Evolutionary conservation across 148 eudicot species (phyloP).

Genomic region (Rhododendron simsii): DNA sequence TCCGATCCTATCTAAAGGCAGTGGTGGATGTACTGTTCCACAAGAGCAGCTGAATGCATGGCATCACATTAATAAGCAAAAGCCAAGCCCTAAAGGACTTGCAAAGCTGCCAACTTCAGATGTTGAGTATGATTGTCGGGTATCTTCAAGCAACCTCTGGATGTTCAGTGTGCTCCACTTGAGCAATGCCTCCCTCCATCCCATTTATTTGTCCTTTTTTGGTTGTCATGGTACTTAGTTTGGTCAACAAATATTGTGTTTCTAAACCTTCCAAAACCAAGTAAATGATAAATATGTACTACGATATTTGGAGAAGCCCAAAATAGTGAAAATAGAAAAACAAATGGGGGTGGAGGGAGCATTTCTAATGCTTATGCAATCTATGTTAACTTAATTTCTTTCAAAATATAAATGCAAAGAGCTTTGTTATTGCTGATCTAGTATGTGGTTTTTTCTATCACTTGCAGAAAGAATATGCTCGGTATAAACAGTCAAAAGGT

Average conservation of each 20-base stretch:
- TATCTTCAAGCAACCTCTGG: conserved; percentile 18
- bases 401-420: not conserved
- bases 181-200: conserved; percentile 1
- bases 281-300: not conserved
- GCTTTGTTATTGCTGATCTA: conserved; percentile 5
- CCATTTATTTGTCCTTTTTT: not conserved
- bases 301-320: not conserved
- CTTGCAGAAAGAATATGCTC: conserved; percentile 69
- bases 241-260: not conserved
- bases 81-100: conserved; percentile 33
- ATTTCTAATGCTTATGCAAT: not conserved
- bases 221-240: not conserved
- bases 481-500: conserved; percentile 55
- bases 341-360: not conserved
- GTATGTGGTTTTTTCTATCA: conserved; percentile 5
- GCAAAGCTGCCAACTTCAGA: conserved; percentile 35
- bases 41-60: conserved; percentile 73
- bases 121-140: conserved; percentile 60
- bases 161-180: not conserved
- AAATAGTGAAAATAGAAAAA: not conserved
- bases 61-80: conserved; percentile 52
- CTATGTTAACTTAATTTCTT: not conserved
- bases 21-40: conserved; percentile 45
- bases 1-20: conserved; percentile 22
- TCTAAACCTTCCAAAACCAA: not conserved